Conservation (phyloP, 1,284 basidiomycete genomes). For the Pseudozyma hubeiensis region DNA sequence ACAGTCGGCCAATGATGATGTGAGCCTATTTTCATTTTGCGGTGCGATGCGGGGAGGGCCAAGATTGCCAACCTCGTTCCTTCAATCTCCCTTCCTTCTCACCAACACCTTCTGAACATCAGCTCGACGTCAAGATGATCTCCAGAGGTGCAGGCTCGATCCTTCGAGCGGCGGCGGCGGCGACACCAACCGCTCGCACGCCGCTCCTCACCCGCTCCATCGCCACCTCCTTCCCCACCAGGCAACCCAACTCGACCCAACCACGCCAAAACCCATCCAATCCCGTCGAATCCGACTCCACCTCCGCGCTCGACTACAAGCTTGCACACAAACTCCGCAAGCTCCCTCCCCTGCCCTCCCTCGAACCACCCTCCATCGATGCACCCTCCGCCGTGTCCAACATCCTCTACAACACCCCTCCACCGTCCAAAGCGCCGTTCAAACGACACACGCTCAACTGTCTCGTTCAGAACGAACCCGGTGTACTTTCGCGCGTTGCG, state of each 20-base stretch:
- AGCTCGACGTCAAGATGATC: slow-evolving; percentile 25
- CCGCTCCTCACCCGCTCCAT: slow-evolving; percentile 11
- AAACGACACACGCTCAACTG: slow-evolving; percentile 99
- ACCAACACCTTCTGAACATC: not conserved
- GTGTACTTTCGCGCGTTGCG: slow-evolving; percentile 95
- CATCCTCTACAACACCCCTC: slow-evolving; percentile 81
- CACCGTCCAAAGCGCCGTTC: slow-evolving; percentile 89
- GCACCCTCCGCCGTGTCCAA: slow-evolving; percentile 68
- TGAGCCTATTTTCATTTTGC: no score
- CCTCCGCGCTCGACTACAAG: slow-evolving; percentile 95
- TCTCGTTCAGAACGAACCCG: slow-evolving; percentile 98
- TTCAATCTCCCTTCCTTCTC: slow-evolving; percentile 1
- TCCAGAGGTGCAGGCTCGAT: slow-evolving; percentile 40
- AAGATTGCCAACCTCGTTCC: not conserved
- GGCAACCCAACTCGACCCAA: slow-evolving; percentile 37
- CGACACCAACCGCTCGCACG: slow-evolving; percentile 12
- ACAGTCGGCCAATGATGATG: not conserved
- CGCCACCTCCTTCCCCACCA: slow-evolving; percentile 10
- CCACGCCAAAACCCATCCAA: slow-evolving; percentile 34
- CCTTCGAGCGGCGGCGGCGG: slow-evolving; percentile 24
- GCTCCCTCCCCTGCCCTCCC: slow-evolving; percentile 66
- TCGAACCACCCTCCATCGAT: slow-evolving; percentile 65
- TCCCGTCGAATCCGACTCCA: slow-evolving; percentile 68
- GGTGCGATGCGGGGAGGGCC: slow-evolving; percentile 14
- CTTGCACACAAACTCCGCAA: slow-evolving; percentile 72